Percentiles rank a stretch among this genome's conserved stretches.
Evolutionary conservation across 2,329 filamentous ascomycete genomes (phyloP).

Genomic region (Phialocephala sp.): DNA sequence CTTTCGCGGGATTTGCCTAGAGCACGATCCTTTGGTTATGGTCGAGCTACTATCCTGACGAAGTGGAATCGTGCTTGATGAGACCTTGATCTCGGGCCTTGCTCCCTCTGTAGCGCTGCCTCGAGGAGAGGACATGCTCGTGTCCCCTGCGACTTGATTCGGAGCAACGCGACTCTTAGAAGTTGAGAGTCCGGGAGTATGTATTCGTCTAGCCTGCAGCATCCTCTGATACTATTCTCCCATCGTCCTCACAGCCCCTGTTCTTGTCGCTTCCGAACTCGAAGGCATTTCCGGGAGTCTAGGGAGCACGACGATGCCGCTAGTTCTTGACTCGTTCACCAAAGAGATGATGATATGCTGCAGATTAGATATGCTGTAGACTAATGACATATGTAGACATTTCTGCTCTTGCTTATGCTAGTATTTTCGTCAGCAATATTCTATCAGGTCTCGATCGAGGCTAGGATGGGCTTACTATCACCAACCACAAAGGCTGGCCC

Average conservation of each 20-base stretch:
- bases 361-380: neutral
- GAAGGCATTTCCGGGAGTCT: neutral
- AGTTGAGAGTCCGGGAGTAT: no score
- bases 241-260: neutral
- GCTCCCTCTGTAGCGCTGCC: no score
- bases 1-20: no score
- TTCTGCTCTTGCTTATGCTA: slow-evolving; percentile 1
- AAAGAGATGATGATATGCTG: neutral
- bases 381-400: neutral
- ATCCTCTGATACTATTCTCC: neutral
- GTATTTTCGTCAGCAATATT: neutral
- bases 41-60: no score
- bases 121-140: no score
- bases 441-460: no score
- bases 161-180: no score
- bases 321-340: neutral
- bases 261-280: neutral
- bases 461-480: neutral
- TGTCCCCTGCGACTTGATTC: no score
- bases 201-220: neutral
- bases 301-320: neutral
- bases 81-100: no score
- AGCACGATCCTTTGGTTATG: no score
- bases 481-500: neutral
- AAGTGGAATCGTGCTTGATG: no score